Evolutionary conservation across 345 rosid genomes (phyloP).

Genomic region (Populus nigra): DNA sequence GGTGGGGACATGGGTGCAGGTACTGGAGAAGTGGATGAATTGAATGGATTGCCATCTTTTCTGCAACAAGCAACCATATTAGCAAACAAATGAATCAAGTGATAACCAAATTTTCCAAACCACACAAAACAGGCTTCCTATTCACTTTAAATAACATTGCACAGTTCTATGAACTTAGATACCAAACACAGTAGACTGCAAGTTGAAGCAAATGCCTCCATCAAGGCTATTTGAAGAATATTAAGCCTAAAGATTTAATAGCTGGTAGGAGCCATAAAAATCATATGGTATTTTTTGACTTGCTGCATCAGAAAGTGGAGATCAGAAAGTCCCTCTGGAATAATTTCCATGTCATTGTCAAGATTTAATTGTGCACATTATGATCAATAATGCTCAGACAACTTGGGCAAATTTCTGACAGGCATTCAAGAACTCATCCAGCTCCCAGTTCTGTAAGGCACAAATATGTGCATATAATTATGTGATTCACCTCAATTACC

Average conservation of each 20-base stretch:
- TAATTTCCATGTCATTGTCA: background rate
- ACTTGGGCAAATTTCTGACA: background rate
- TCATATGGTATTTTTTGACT: background rate
- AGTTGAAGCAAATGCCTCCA: slow-evolving; percentile 1
- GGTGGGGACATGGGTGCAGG: slow-evolving; percentile 52
- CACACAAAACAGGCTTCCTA: background rate
- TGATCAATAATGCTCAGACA: background rate
- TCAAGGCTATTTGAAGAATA: background rate
- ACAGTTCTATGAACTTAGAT: background rate
- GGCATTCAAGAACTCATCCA: background rate
- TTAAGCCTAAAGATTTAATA: background rate
- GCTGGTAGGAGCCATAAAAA: background rate
- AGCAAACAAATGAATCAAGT: slow-evolving; percentile 5
- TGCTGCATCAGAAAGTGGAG: background rate
- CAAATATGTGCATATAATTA: background rate
- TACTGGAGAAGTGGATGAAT: slow-evolving; percentile 47
- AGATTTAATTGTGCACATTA: background rate
- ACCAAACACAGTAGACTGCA: background rate
- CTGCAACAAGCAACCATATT: slow-evolving; percentile 44
- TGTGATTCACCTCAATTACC: background rate
- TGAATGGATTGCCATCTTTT: slow-evolving; percentile 78
- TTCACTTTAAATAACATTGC: background rate
- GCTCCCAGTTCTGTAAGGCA: background rate
- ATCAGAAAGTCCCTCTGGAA: background rate
- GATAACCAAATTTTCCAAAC: background rate